A percentile compares a stretch with the other conserved stretches of the same genome.
phyloP scores from a whole-genome alignment of 805 yeast genomes.

The Candida railenensis region DNA sequence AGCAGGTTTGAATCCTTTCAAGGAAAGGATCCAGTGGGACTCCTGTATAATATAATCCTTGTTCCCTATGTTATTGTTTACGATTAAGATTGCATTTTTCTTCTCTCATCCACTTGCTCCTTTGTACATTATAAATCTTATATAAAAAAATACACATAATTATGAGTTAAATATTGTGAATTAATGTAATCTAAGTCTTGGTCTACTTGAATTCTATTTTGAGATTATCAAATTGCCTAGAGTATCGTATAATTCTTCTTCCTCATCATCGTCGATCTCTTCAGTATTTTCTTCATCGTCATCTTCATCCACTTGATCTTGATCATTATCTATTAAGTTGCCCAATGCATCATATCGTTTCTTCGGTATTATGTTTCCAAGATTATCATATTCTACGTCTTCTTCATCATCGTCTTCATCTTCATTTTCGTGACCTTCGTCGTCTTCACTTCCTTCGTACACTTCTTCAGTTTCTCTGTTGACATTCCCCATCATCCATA shows the following conservation, averaged over 20 bases:
- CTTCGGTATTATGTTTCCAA: conserved; percentile 5
- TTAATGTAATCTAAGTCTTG: too few relatives aligned
- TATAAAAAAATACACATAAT: background rate
- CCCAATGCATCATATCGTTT: conserved; percentile 9
- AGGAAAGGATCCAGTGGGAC: background rate
- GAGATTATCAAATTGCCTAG: conserved; percentile 18
- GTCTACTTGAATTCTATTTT: too few relatives aligned
- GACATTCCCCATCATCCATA: conserved; percentile 79
- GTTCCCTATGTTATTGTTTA: background rate
- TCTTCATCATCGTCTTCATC: conserved; percentile 13
- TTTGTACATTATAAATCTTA: conserved; percentile 1
- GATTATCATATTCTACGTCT: conserved; percentile 11
- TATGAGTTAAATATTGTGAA: background rate
- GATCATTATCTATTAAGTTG: conserved; percentile 5
- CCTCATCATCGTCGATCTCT: conserved; percentile 14
- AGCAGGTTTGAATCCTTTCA: background rate
- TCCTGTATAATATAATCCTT: background rate
- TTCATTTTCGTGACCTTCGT: conserved; percentile 11
- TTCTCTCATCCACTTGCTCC: background rate
- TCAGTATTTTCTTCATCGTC: conserved; percentile 12
- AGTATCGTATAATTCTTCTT: conserved; percentile 14
- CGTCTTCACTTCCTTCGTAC: conserved; percentile 8
- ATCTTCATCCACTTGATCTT: conserved; percentile 8
- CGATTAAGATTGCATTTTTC: conserved; percentile 2
- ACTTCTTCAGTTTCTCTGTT: conserved; percentile 40